Conservation (phyloP, 345 rosid genomes). For the Passiflora organensis region DNA sequence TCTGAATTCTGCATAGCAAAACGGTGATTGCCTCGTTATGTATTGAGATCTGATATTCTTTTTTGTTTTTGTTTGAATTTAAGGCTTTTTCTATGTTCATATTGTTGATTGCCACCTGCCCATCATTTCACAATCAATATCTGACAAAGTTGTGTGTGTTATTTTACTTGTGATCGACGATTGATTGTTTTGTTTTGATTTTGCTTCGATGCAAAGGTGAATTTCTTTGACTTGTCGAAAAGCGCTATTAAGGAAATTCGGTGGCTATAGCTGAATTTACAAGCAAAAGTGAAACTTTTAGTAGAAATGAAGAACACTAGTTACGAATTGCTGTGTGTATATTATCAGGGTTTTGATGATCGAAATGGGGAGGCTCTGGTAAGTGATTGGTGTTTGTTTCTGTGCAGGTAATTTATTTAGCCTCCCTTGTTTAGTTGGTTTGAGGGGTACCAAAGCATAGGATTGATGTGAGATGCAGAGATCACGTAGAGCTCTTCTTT, state of each 20-base stretch:
- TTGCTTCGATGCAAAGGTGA: conserved; percentile 28
- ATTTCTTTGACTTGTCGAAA: conserved; percentile 1
- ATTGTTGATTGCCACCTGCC: no score
- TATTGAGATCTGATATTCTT: neutral
- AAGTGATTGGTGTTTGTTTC: neutral
- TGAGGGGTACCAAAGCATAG: neutral
- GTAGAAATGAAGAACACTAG: neutral
- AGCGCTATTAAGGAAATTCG: conserved; percentile 1
- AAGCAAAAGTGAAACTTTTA: conserved; percentile 5
- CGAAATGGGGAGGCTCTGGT: neutral
- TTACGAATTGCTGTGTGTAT: neutral
- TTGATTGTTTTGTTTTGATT: neutral
- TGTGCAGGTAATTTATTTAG: conserved; percentile 4
- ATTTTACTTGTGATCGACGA: neutral
- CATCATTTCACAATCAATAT: neutral
- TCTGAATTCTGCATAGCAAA: no score
- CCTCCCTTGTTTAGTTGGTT: neutral
- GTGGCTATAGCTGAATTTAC: conserved; percentile 14
- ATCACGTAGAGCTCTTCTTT: conserved; percentile 72
- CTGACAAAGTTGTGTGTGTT: no score
- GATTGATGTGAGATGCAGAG: conserved; percentile 81
- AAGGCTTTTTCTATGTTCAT: no score
- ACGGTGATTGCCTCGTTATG: neutral
- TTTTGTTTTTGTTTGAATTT: no score
- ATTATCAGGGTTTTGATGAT: neutral